Evolutionary conservation across 768 basidiomycete genomes (phyloP).

Genomic region (Tulasnella sp.): DNA sequence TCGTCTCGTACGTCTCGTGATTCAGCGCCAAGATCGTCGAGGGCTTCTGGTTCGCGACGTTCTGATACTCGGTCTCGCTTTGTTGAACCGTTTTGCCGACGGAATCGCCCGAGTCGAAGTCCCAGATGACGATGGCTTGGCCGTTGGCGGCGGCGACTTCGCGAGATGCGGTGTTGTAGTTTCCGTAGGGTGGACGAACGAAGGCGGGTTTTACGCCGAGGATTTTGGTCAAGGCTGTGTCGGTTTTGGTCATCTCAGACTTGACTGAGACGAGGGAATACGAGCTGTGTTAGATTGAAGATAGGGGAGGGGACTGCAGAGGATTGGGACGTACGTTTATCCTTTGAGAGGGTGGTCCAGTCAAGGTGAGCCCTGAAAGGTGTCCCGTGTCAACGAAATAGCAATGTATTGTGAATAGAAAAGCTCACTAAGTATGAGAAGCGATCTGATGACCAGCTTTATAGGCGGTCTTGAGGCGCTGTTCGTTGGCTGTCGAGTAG

Average conservation of each 20-base stretch:
- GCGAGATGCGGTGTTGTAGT: constrained; percentile 17
- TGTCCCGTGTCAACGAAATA: neutral
- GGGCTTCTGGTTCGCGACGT: constrained; percentile 24
- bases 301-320: neutral
- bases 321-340: neutral
- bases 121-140: constrained; percentile 33
- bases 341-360: neutral
- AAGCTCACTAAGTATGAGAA: constrained; percentile 8
- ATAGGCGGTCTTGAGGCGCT: neutral
- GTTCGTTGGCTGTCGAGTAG: neutral
- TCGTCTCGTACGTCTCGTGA: constrained; percentile 38
- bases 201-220: constrained; percentile 32
- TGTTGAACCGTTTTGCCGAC: neutral
- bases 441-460: constrained; percentile 21
- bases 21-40: constrained; percentile 32
- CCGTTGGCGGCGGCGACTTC: constrained; percentile 8
- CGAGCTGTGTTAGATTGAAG: too few relatives aligned
- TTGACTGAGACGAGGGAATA: neutral
- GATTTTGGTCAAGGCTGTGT: constrained; percentile 26
- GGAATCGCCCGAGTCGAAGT: constrained; percentile 35
- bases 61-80: constrained; percentile 2
- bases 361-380: neutral
- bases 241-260: neutral
- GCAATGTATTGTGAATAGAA: neutral
- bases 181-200: constrained; percentile 33